phyloP scores from a whole-genome alignment of 164 flowering plant species.

The Aristolochia fimbriata region DNA sequence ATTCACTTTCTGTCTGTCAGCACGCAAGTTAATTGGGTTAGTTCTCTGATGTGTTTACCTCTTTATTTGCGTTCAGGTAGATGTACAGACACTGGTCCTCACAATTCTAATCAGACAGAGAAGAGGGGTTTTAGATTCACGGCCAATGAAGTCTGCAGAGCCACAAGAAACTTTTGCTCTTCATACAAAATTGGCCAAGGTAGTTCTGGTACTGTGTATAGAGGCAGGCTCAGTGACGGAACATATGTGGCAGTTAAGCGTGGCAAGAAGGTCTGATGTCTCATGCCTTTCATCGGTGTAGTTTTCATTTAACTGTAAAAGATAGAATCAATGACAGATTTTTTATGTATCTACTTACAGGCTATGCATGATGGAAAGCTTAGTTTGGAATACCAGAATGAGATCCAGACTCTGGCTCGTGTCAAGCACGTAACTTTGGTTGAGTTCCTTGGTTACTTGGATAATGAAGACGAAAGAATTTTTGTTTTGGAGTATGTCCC shows the following conservation, averaged over 20 bases:
- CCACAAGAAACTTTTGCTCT: constrained; percentile 74
- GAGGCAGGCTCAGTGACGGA: constrained; percentile 69
- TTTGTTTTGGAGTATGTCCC: constrained; percentile 83
- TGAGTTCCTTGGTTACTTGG: constrained; percentile 59
- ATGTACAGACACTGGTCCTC: constrained; percentile 25
- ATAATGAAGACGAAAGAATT: constrained; percentile 67
- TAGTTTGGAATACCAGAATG: constrained; percentile 66
- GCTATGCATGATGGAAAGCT: constrained; percentile 52
- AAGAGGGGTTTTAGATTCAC: constrained; percentile 45
- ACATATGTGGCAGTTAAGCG: constrained; percentile 76
- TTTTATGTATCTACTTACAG: constrained; percentile 24
- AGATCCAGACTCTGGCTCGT: constrained; percentile 52
- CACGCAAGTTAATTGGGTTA: too few relatives aligned
- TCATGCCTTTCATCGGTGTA: not conserved
- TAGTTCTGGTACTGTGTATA: constrained; percentile 88
- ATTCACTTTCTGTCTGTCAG: too few relatives aligned
- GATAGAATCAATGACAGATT: not conserved
- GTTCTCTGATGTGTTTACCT: too few relatives aligned
- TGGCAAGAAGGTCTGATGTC: constrained; percentile 36
- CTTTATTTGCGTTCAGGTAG: constrained; percentile 8
- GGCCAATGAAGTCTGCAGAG: constrained; percentile 53
- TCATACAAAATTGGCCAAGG: constrained; percentile 83
- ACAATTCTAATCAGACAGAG: constrained; percentile 33
- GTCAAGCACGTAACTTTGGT: constrained; percentile 89
- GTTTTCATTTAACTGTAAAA: not conserved